Conservation (phyloP, 768 basidiomycete species). For the Lentinula aciculospora region DNA sequence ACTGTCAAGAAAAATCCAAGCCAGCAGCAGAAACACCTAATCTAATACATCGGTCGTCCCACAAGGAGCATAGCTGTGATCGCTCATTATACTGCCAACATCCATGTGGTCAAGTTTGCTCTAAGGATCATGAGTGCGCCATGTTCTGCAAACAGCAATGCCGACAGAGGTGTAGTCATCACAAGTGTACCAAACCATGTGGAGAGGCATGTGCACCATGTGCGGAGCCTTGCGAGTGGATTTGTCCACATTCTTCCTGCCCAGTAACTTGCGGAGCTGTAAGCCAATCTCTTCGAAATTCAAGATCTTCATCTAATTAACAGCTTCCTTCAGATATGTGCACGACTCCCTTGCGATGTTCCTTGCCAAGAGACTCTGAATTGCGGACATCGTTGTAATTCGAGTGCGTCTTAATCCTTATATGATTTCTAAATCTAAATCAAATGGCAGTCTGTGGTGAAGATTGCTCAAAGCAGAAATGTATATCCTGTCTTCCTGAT, state of each 20-base stretch:
- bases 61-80: conserved; percentile 44
- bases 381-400: conserved; percentile 66
- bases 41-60: conserved; percentile 24
- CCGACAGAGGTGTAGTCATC: conserved; percentile 50
- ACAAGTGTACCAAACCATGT: conserved; percentile 42
- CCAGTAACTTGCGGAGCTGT: conserved; percentile 67
- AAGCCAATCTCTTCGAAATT: conserved; percentile 19
- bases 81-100: conserved; percentile 52
- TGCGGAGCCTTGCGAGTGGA: conserved; percentile 56
- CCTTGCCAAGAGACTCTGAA: conserved; percentile 40
- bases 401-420: conserved; percentile 34
- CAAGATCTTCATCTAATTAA: conserved; percentile 2
- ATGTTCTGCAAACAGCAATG: conserved; percentile 39
- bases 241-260: conserved; percentile 49
- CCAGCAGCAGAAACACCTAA: not conserved
- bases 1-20: conserved; percentile 32
- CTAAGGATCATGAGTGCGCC: conserved; percentile 40
- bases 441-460: conserved; percentile 58
- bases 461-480: conserved; percentile 48
- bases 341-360: conserved; percentile 57
- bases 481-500: conserved; percentile 41
- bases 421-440: not conserved
- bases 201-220: conserved; percentile 57
- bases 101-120: conserved; percentile 40
- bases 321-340: conserved; percentile 42